Evolutionary conservation across 2,329 filamentous ascomycete genomes (phyloP).

Genomic region (Epichloe gansuensis): DNA sequence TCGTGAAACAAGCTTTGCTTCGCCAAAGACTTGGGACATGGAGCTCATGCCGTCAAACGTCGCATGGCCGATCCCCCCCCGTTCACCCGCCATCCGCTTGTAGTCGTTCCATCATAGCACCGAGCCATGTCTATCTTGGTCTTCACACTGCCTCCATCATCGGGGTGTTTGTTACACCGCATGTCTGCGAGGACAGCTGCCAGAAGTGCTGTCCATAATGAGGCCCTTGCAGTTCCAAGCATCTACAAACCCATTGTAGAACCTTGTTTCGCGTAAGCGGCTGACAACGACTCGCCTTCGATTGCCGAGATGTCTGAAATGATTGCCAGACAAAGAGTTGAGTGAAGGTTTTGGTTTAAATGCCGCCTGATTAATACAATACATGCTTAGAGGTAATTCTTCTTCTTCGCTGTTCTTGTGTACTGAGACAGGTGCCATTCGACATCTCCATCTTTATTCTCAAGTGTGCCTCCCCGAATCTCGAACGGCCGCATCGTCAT

Average conservation of each 20-base stretch:
- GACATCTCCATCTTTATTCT: constrained; percentile 88
- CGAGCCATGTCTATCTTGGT: neutral
- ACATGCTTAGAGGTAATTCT: constrained; percentile 33
- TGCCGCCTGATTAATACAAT: neutral
- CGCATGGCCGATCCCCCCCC: neutral
- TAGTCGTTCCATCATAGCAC: neutral
- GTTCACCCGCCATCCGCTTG: neutral
- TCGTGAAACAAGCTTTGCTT: neutral
- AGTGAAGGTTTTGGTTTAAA: neutral
- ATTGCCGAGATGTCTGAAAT: neutral
- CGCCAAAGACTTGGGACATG: neutral
- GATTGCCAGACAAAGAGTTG: neutral
- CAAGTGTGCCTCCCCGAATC: constrained; percentile 79
- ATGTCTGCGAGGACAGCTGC: neutral
- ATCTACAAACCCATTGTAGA: neutral
- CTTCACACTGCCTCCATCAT: neutral
- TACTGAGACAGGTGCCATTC: constrained; percentile 97
- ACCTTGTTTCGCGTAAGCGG: neutral
- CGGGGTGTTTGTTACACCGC: neutral
- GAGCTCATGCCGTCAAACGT: neutral
- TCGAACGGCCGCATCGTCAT: constrained; percentile 98
- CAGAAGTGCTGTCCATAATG: neutral
- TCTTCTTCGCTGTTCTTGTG: constrained; percentile 85
- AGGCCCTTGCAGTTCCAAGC: too few relatives aligned
- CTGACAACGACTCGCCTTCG: neutral